A percentile compares a stretch with the other conserved stretches of the same genome.
These are phyloP conservation scores for Phytophthora colocasiae DNA, from an alignment of 352 stramenopile genomes.

Conservation along the genomic window DNA sequence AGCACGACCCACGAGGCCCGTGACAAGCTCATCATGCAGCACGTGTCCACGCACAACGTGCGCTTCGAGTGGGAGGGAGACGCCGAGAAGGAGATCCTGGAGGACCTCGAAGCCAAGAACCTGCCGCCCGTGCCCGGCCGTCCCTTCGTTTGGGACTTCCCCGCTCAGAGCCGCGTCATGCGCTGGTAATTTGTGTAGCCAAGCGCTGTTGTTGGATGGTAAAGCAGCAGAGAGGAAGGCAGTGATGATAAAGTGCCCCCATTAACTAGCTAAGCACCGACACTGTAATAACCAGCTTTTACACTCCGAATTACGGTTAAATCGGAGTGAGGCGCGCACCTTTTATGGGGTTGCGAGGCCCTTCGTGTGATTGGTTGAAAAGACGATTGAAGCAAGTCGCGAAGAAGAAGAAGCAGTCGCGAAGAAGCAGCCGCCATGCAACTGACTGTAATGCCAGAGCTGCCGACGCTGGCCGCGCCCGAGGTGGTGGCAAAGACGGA, in stretches of 20 bases:
- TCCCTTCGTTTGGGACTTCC: conserved; percentile 78
- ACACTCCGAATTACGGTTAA: no score
- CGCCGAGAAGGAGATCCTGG: conserved; percentile 74
- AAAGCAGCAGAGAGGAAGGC: background rate
- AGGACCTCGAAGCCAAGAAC: conserved; percentile 77
- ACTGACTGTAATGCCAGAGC: conserved; percentile 68
- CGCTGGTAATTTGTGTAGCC: conserved; percentile 61
- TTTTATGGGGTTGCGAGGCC: no score
- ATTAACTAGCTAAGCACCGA: no score
- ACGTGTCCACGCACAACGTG: conserved; percentile 79
- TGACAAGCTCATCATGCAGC: conserved; percentile 75
- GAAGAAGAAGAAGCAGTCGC: no score
- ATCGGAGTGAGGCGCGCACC: no score
- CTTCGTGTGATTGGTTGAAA: no score
- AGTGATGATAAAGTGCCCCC: conserved; percentile 22
- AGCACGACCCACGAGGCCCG: conserved; percentile 78
- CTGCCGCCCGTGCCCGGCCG: conserved; percentile 73
- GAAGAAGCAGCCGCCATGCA: conserved; percentile 26
- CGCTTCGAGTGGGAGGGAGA: conserved; percentile 83
- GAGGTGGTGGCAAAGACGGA: conserved; percentile 81
- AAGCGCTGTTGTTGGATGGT: background rate
- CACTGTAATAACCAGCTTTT: no score
- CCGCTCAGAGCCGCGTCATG: conserved; percentile 62
- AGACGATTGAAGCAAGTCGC: no score
- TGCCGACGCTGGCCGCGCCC: conserved; percentile 59